Base-by-base conservation (phyloP, 495 filamentous ascomycete genomes). In the Penicillium crystallinum region DNA sequence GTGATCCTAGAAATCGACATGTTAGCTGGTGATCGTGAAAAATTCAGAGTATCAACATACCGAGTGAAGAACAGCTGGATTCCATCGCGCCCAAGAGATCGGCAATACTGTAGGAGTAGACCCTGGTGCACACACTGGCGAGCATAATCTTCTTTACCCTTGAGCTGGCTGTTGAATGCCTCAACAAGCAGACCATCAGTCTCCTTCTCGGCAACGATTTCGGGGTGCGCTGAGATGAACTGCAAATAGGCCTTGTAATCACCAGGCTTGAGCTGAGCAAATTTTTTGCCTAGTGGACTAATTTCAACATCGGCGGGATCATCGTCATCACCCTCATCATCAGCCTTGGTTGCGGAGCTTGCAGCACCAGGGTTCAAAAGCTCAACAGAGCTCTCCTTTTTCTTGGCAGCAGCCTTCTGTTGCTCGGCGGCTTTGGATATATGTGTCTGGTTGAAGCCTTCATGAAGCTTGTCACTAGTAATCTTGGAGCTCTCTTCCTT, bases 111-210 rank as follows among this genome's bases (percentile, higher is more conserved):
- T 22, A 97, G 71, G 18, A 98, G 76, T 9, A 98, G 76, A 10
- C 84, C 92, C 66, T 97, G 91, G 71, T 98, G 93, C 27, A 98
- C 91, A 69, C 88, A 97, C 68, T 92, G 87, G 29, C 87, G 83
- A 8, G 91, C 85, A 57, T 86, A 86, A 6, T 86, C 85, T 19
- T 86, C 82, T 47, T 86, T 82, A 35, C 84, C 82, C 51, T 86
- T 84, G 37, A 89, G 78, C 60, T 91, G 85, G 6, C 81, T 80
- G 64, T 93, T 91, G 70, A 98, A 97, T 6, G 90, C 93, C 73
- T 96, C 82, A 39, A 95, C 80, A 11, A 98, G 76, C 2, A 97
- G 74, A 19, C 89, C 93, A 63, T 98, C 95, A 0, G 90, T 95
- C 67, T 97, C 90, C 52, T 83, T 83, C 75, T 97, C 91, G 0